Evolutionary conservation across 2,329 filamentous ascomycete genomes (phyloP).

Genomic region (Trichoderma aggressivum): DNA sequence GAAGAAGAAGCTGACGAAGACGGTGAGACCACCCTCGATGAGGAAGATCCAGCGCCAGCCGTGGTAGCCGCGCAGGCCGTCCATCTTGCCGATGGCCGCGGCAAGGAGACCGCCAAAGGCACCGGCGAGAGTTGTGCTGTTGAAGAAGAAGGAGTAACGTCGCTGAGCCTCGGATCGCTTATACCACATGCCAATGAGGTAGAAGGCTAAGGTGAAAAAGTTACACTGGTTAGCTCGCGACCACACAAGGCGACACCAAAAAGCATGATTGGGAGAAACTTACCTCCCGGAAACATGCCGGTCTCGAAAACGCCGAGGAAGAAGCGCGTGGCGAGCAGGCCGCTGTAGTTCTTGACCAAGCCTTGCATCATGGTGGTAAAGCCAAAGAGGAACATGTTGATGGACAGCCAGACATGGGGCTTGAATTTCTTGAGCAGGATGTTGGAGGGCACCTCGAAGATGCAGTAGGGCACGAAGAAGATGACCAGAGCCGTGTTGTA

Average conservation of each 20-base stretch:
- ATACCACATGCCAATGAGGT: slow-evolving; percentile 87
- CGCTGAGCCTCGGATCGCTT: slow-evolving; percentile 82
- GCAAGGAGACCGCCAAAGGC: slow-evolving; percentile 86
- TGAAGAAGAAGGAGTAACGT: slow-evolving; percentile 92
- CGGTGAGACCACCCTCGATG: slow-evolving; percentile 65
- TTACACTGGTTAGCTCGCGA: neutral
- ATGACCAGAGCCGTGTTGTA: slow-evolving; percentile 77
- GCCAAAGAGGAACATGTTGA: slow-evolving; percentile 84
- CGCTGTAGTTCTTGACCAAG: slow-evolving; percentile 71
- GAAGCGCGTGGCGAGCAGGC: slow-evolving; percentile 76
- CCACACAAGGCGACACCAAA: neutral
- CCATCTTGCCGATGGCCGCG: slow-evolving; percentile 85
- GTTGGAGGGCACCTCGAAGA: slow-evolving; percentile 66
- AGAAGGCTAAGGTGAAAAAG: slow-evolving; percentile 44
- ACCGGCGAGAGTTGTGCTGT: slow-evolving; percentile 71
- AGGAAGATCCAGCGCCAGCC: slow-evolving; percentile 87
- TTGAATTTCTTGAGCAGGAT: slow-evolving; percentile 62
- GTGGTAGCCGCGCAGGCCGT: slow-evolving; percentile 61
- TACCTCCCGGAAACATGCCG: slow-evolving; percentile 61
- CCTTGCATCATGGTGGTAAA: slow-evolving; percentile 73
- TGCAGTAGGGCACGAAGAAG: slow-evolving; percentile 76
- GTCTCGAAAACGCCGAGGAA: slow-evolving; percentile 77
- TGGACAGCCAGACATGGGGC: slow-evolving; percentile 68
- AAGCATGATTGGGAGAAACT: slow-evolving; percentile 15
- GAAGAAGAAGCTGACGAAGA: slow-evolving; percentile 57